Percentiles rank a stretch among this genome's conserved stretches.
Evolutionary conservation across 2,329 filamentous ascomycete species (phyloP).

Genomic region (Fusarium dlaminii): DNA sequence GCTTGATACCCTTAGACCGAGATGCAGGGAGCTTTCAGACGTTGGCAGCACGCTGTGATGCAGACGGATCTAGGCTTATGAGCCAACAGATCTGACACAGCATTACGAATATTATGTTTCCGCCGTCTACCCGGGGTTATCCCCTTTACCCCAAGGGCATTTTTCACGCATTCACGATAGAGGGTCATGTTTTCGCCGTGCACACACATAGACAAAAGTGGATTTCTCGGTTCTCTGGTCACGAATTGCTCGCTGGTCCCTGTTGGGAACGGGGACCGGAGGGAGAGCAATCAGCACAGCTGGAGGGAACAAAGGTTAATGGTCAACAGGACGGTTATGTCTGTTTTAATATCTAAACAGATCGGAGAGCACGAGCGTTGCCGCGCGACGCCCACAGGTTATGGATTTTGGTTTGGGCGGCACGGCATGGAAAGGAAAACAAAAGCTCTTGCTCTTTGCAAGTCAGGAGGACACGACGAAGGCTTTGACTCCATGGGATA

Average conservation of each 20-base stretch:
- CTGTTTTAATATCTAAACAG: conserved; percentile 43
- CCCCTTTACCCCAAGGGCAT: conserved; percentile 46
- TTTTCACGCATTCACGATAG: conserved; percentile 55
- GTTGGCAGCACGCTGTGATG: conserved; percentile 51
- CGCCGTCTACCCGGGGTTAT: conserved; percentile 50
- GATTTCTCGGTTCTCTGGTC: conserved; percentile 70
- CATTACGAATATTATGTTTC: conserved; percentile 52
- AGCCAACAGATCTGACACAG: conserved; percentile 46
- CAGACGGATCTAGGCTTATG: conserved; percentile 46
- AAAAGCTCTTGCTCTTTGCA: conserved; percentile 46
- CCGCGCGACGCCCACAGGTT: conserved; percentile 51
- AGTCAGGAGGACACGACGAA: conserved; percentile 44
- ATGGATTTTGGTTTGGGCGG: conserved; percentile 51
- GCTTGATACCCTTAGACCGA: conserved; percentile 58
- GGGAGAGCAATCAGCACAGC: conserved; percentile 48
- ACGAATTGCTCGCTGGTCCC: conserved; percentile 49
- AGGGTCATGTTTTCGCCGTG: conserved; percentile 58
- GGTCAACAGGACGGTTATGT: conserved; percentile 48
- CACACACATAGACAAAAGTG: conserved; percentile 70
- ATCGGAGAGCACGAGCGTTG: conserved; percentile 50
- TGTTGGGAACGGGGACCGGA: conserved; percentile 44
- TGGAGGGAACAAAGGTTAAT: conserved; percentile 46
- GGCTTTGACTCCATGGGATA: conserved; percentile 42
- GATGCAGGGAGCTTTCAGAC: conserved; percentile 52
- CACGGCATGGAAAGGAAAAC: conserved; percentile 45